These are phyloP conservation scores for Polygonum aviculare DNA, from an alignment of 148 eudicot genomes.

Conservation along the genomic window DNA sequence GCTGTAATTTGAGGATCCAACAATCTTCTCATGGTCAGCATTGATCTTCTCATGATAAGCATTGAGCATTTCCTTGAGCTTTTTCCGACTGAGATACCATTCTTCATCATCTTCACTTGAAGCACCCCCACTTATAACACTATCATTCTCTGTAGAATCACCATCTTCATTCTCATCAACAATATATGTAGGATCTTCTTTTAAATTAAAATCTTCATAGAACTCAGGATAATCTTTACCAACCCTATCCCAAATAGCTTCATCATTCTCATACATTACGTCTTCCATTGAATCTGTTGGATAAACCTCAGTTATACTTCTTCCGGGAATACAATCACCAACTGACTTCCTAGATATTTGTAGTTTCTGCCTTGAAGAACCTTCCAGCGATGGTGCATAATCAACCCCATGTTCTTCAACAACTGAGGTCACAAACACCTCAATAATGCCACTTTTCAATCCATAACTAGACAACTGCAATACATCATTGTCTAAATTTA, in stretches of 20 bases:
- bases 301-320: no score
- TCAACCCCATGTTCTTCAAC: background rate
- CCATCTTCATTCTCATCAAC: background rate
- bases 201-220: no score
- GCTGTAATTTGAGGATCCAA: background rate
- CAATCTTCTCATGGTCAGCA: background rate
- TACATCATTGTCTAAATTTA: background rate
- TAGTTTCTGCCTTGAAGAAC: background rate
- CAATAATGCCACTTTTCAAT: background rate
- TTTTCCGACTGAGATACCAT: background rate
- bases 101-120: background rate
- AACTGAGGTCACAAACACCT: background rate
- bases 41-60: background rate
- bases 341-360: background rate
- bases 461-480: background rate
- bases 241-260: no score
- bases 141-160: background rate
- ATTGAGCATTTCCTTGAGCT: background rate
- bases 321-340: background rate
- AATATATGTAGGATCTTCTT: no score
- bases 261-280: no score
- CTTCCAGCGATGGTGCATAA: background rate
- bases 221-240: no score
- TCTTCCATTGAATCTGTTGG: no score
- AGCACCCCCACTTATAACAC: background rate